A percentile compares a stretch with the other conserved stretches of the same genome.
These are phyloP conservation scores for Heterobasidion irregulare DNA, from an alignment of 1,284 basidiomycete genomes.

Conservation along the genomic window DNA sequence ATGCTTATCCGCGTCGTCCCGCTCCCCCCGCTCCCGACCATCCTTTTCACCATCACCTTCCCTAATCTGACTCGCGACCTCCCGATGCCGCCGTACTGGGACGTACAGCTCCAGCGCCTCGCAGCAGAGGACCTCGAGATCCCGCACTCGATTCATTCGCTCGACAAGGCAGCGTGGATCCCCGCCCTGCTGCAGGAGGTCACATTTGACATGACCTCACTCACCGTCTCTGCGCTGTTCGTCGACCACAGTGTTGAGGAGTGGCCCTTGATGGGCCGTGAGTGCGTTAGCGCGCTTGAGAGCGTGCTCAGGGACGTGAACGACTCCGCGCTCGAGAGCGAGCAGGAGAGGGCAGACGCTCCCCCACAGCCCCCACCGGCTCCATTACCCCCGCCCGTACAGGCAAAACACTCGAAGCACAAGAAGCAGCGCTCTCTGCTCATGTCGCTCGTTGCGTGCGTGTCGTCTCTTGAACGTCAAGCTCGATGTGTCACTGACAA, in stretches of 20 bases:
- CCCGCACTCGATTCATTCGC: constrained; percentile 46
- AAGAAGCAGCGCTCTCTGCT: constrained; percentile 58
- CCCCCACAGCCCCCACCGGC: constrained; percentile 2
- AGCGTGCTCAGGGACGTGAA: constrained; percentile 47
- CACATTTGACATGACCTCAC: constrained; percentile 43
- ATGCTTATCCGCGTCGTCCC: constrained; percentile 70
- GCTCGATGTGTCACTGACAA: constrained; percentile 2
- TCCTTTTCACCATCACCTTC: constrained; percentile 66
- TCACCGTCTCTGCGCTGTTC: constrained; percentile 42
- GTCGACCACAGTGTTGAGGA: constrained; percentile 43
- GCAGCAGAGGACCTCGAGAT: constrained; percentile 47
- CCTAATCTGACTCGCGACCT: constrained; percentile 40
- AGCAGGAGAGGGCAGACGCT: constrained; percentile 20
- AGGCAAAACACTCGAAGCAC: constrained; percentile 27
- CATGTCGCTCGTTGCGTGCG: constrained; percentile 57
- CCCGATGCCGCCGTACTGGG: constrained; percentile 46
- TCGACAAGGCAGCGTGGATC: constrained; percentile 57
- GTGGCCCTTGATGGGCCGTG: constrained; percentile 33
- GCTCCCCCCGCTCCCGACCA: constrained; percentile 44
- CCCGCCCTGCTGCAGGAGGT: constrained; percentile 49
- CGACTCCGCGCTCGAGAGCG: constrained; percentile 28
- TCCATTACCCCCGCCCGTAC: constrained; percentile 8
- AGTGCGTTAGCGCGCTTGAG: constrained; percentile 36
- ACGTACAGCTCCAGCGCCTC: constrained; percentile 42
- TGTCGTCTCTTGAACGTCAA: not conserved